A percentile compares a stretch with the other conserved stretches of the same genome.
Conservation (phyloP, 345 rosid genomes). For the Heritiera littoralis region DNA sequence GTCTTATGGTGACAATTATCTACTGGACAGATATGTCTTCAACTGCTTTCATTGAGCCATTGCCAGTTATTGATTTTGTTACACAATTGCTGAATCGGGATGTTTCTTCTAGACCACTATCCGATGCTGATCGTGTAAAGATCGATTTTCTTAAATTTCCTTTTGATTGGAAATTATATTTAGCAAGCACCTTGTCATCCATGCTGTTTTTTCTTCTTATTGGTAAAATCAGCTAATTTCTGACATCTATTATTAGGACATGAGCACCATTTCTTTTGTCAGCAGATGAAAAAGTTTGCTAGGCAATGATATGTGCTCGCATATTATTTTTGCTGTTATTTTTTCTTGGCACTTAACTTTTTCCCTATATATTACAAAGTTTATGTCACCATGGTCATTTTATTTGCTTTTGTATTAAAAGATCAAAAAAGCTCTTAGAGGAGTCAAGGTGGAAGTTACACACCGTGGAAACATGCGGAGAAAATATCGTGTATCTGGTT, state of each 20-base stretch:
- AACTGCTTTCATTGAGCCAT: conserved; percentile 92
- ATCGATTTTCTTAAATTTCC: conserved; percentile 32
- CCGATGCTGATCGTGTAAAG: conserved; percentile 96
- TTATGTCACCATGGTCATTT: background rate
- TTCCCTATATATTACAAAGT: background rate
- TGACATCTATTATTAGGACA: background rate
- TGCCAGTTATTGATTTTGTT: conserved; percentile 77
- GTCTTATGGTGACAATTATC: background rate
- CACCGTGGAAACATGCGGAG: conserved; percentile 96
- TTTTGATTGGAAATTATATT: background rate
- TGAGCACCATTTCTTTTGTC: background rate
- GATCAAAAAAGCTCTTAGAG: conserved; percentile 94
- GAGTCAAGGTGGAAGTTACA: conserved; percentile 89
- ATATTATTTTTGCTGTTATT: background rate
- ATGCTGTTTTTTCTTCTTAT: background rate
- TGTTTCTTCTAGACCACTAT: conserved; percentile 68
- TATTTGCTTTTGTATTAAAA: conserved; percentile 29
- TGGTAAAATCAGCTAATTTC: conserved; percentile 6
- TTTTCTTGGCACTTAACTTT: background rate
- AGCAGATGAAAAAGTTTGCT: background rate
- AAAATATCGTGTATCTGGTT: conserved; percentile 87
- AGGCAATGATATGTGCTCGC: background rate
- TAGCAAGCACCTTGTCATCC: background rate
- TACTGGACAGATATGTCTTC: conserved; percentile 81
- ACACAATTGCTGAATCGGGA: conserved; percentile 65